These are phyloP conservation scores for Polytrichum formosum DNA, from an alignment of 225 moss, liverwort and hornwort genomes.

Conservation along the genomic window DNA sequence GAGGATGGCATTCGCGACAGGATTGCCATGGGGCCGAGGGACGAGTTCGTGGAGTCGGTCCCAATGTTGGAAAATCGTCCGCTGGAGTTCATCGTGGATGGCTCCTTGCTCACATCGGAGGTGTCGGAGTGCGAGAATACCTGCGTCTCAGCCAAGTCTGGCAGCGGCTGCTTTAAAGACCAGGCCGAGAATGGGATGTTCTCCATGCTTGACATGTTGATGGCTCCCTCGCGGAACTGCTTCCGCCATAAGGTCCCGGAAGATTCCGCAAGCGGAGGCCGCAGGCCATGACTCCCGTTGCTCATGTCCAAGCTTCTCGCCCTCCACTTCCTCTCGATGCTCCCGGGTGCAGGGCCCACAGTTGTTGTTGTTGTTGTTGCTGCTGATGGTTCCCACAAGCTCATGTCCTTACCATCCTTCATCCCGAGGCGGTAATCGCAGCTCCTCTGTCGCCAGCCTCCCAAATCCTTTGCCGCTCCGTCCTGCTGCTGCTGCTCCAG, in stretches of 20 bases:
- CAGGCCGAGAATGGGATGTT: constrained; percentile 19
- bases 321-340: constrained; percentile 24
- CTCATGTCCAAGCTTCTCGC: constrained; percentile 47
- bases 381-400: too few species aligned
- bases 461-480: constrained; percentile 9
- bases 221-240: constrained; percentile 19
- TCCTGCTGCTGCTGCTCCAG: not conserved
- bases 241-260: constrained; percentile 43
- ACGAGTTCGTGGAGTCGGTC: constrained; percentile 44
- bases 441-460: constrained; percentile 4
- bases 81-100: constrained; percentile 37
- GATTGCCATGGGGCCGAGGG: constrained; percentile 24
- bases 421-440: not conserved
- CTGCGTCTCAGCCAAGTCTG: constrained; percentile 38
- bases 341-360: not conserved
- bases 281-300: constrained; percentile 8
- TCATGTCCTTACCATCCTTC: constrained; percentile 15
- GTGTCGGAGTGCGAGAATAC: constrained; percentile 39
- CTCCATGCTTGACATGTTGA: constrained; percentile 27
- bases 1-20: constrained; percentile 26
- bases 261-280: constrained; percentile 15
- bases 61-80: constrained; percentile 36
- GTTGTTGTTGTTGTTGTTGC: too few species aligned
- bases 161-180: constrained; percentile 16
- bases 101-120: constrained; percentile 49